These are phyloP conservation scores for Backusella luteola DNA, from an alignment of 192 early-diverging fungal species.

Conservation along the genomic window DNA sequence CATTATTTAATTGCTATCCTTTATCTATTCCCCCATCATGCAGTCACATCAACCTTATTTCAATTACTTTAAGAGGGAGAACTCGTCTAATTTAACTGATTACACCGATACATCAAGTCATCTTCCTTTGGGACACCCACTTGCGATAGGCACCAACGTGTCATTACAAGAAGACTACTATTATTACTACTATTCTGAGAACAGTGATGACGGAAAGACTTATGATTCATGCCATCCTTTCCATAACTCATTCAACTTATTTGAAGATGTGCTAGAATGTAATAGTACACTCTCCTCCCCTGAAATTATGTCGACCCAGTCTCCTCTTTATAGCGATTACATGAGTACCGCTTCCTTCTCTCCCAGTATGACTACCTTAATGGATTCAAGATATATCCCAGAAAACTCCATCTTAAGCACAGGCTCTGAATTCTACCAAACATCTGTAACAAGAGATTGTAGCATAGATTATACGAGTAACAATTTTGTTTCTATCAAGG, in stretches of 20 bases:
- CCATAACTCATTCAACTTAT: not conserved
- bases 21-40: not conserved
- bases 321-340: not conserved
- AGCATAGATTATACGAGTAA: not conserved
- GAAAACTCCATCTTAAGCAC: not conserved
- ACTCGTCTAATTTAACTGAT: not conserved
- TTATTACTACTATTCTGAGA: not conserved
- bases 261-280: not conserved
- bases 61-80: not conserved
- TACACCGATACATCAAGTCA: not conserved
- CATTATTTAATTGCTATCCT: not conserved
- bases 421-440: not conserved
- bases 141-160: not conserved
- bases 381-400: not conserved
- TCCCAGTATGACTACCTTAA: not conserved
- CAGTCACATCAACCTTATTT: not conserved
- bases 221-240: not conserved
- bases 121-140: not conserved
- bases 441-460: not conserved
- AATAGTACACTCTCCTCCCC: not conserved
- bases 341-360: not conserved
- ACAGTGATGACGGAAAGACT: not conserved
- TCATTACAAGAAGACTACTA: not conserved
- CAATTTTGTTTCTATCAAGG: not conserved
- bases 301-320: not conserved